Evolutionary conservation across 192 early-diverging fungal genomes (phyloP).

Genomic region (Mortierella hygrophila): DNA sequence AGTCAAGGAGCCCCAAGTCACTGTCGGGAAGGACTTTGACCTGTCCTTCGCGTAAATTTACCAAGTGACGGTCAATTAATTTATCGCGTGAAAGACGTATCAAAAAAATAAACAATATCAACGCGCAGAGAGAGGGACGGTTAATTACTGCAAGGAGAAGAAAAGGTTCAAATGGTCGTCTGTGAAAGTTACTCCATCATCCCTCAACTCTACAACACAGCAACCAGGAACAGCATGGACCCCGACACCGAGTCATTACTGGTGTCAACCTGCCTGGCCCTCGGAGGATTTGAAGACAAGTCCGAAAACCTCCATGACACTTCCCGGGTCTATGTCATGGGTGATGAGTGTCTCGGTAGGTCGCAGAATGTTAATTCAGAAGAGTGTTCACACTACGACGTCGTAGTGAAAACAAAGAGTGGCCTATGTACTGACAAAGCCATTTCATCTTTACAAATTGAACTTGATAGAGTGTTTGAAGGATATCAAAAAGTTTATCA

Average conservation of each 20-base stretch:
- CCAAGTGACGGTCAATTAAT: background rate
- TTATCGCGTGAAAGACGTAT: background rate
- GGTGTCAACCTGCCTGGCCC: slow-evolving; percentile 84
- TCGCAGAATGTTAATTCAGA: background rate
- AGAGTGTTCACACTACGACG: background rate
- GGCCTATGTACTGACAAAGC: background rate
- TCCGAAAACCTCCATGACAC: slow-evolving; percentile 52
- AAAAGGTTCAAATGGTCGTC: background rate
- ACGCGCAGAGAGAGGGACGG: background rate
- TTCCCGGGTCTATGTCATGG: slow-evolving; percentile 75
- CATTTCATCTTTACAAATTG: background rate
- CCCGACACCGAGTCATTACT: slow-evolving; percentile 61
- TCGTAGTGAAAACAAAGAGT: background rate
- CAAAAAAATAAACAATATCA: background rate
- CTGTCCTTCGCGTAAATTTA: slow-evolving; percentile 12
- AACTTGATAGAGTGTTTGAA: slow-evolving; percentile 76
- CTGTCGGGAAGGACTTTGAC: slow-evolving; percentile 41
- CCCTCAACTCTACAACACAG: background rate
- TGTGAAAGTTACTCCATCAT: background rate
- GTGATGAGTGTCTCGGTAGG: slow-evolving; percentile 85
- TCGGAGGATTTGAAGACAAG: slow-evolving; percentile 80
- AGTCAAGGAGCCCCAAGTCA: slow-evolving; percentile 43
- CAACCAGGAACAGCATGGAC: slow-evolving; percentile 23
- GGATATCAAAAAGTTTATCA: slow-evolving; percentile 90
- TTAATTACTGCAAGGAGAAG: background rate